Percentiles rank a stretch among this genome's conserved stretches.
Conservation (phyloP, 305 asterid genomes). For the Solanum hybrid region DNA sequence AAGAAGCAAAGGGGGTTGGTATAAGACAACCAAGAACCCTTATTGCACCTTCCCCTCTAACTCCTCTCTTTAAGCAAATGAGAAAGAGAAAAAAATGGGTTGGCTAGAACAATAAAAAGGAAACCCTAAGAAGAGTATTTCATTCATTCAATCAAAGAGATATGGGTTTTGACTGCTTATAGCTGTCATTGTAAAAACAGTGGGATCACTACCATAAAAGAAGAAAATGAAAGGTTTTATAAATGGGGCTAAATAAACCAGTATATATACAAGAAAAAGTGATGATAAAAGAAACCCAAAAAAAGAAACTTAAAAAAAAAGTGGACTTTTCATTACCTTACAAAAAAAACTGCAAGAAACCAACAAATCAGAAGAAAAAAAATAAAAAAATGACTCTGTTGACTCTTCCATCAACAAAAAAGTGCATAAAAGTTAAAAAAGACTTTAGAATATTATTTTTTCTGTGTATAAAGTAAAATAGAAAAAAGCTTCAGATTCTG, state of each 20-base stretch:
- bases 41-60: not conserved
- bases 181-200: slow-evolving; percentile 20
- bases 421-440: slow-evolving; percentile 1
- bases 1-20: slow-evolving; percentile 48
- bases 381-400: not conserved
- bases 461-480: not conserved
- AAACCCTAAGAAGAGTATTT: slow-evolving; percentile 29
- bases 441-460: not conserved
- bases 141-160: slow-evolving; percentile 13
- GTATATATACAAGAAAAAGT: not conserved
- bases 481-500: slow-evolving; percentile 1
- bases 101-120: not conserved
- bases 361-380: not conserved
- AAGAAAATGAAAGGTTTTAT: slow-evolving; percentile 24
- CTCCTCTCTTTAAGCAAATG: not conserved
- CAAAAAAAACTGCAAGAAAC: slow-evolving; percentile 18
- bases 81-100: not conserved
- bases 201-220: slow-evolving; percentile 9
- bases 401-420: slow-evolving; percentile 3
- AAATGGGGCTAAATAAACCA: not conserved
- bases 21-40: slow-evolving; percentile 50
- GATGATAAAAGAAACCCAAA: not conserved
- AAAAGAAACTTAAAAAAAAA: not conserved
- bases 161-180: slow-evolving; percentile 20
- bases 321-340: slow-evolving; percentile 40